These are phyloP conservation scores for Plasmodium chabaudi DNA, from an alignment of 169 alveolate species.

Conservation along the genomic window DNA sequence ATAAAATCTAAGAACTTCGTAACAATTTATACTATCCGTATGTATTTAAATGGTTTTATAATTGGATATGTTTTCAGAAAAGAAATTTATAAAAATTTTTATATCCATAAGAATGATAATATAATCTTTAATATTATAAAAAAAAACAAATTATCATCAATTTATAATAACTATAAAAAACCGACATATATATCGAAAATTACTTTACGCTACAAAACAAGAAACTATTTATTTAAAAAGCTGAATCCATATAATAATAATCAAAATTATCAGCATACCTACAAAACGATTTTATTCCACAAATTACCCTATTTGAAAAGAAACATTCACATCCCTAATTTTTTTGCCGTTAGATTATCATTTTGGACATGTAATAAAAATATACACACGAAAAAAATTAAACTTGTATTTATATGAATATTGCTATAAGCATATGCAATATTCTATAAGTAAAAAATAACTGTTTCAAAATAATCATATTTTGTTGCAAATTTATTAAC, in stretches of 20 bases:
- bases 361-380: constrained; percentile 66
- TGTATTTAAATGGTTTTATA: constrained; percentile 71
- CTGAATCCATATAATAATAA: constrained; percentile 4
- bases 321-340: constrained; percentile 38
- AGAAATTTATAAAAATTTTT: constrained; percentile 44
- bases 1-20: constrained; percentile 48
- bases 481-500: not conserved
- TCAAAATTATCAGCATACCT: not conserved
- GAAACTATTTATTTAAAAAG: constrained; percentile 11
- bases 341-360: constrained; percentile 48
- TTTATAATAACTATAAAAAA: not conserved
- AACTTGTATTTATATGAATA: not conserved
- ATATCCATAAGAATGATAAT: constrained; percentile 50
- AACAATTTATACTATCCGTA: constrained; percentile 66
- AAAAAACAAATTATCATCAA: constrained; percentile 2
- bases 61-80: constrained; percentile 66
- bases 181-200: not conserved
- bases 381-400: not conserved
- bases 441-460: not conserved
- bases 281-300: constrained; percentile 3
- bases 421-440: not conserved
- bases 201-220: constrained; percentile 8
- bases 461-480: not conserved
- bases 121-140: constrained; percentile 35
- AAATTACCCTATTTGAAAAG: constrained; percentile 16